phyloP scores from a whole-genome alignment of 805 yeast species.

The Metschnikowia sp. region DNA sequence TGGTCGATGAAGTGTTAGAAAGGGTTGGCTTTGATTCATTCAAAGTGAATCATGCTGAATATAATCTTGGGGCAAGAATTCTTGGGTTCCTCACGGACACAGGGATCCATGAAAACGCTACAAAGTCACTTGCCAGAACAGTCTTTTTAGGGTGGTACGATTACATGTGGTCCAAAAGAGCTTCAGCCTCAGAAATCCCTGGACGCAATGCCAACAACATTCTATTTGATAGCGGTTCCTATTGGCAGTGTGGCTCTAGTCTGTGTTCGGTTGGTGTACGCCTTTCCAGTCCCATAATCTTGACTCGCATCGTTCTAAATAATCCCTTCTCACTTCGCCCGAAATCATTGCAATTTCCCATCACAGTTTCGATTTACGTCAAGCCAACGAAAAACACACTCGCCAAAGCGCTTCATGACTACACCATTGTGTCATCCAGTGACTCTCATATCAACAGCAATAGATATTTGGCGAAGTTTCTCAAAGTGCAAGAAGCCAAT shows the following conservation, averaged over 20 bases:
- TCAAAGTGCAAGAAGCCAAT: slow-evolving; percentile 26
- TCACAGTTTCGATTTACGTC: slow-evolving; percentile 24
- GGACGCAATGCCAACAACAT: slow-evolving; percentile 39
- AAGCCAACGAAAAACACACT: slow-evolving; percentile 26
- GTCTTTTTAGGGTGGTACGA: slow-evolving; percentile 41
- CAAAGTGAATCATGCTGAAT: slow-evolving; percentile 40
- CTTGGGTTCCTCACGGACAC: slow-evolving; percentile 39
- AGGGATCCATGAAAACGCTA: slow-evolving; percentile 6
- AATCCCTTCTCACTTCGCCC: slow-evolving; percentile 12
- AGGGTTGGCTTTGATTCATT: slow-evolving; percentile 31
- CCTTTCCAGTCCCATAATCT: slow-evolving; percentile 27
- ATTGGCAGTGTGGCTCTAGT: slow-evolving; percentile 32
- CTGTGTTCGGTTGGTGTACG: slow-evolving; percentile 36
- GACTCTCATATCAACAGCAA: slow-evolving; percentile 6
- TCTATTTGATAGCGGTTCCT: slow-evolving; percentile 30
- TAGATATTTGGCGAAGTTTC: slow-evolving; percentile 30
- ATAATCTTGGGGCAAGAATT: slow-evolving; percentile 35
- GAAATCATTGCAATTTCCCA: slow-evolving; percentile 13
- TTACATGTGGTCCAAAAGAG: slow-evolving; percentile 23
- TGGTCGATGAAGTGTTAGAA: slow-evolving; percentile 30
- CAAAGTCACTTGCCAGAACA: slow-evolving; percentile 23
- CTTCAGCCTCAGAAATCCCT: slow-evolving; percentile 23
- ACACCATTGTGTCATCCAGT: slow-evolving; percentile 15
- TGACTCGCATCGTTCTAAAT: slow-evolving; percentile 34
- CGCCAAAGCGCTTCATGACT: slow-evolving; percentile 16